Percentiles rank a stretch among this genome's conserved stretches.
These are phyloP conservation scores for Sclerotinia sclerotiorum DNA, from an alignment of 2,329 filamentous ascomycete species.

Conservation along the genomic window DNA sequence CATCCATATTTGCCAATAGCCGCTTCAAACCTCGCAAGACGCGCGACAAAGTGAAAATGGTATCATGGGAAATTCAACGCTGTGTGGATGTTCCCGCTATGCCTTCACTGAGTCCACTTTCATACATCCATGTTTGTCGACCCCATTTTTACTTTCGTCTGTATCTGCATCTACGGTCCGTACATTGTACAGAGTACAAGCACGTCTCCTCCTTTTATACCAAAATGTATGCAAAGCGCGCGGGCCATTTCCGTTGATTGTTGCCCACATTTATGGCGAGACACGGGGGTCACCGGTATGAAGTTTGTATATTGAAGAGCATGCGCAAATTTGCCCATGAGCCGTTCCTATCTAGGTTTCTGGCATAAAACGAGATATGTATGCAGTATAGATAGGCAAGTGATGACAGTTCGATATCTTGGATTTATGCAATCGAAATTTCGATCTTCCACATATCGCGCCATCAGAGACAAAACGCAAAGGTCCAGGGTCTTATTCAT, in stretches of 20 bases:
- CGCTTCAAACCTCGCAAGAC: slow-evolving; percentile 14
- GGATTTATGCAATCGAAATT: not conserved
- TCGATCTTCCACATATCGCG: slow-evolving; percentile 1
- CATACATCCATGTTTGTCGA: not conserved
- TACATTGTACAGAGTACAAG: not conserved
- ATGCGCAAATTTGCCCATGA: not conserved
- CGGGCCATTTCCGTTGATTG: not conserved
- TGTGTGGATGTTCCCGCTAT: not conserved
- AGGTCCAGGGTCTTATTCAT: not conserved
- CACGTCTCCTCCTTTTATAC: not conserved
- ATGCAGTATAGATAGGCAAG: slow-evolving; percentile 3
- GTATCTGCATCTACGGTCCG: not conserved
- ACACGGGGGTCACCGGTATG: slow-evolving; percentile 2
- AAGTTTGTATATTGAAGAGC: not conserved
- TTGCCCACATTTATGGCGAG: not conserved
- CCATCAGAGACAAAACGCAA: not conserved
- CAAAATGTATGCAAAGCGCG: not conserved
- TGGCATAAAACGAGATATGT: not conserved
- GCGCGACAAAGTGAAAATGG: slow-evolving; percentile 11
- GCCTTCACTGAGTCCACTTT: slow-evolving; percentile 5
- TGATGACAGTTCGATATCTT: not conserved
- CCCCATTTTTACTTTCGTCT: not conserved
- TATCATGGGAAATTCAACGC: slow-evolving; percentile 1
- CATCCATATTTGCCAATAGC: slow-evolving; percentile 1
- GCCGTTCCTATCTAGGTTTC: not conserved